Percentiles rank a stretch among this genome's conserved stretches.
Conservation (phyloP, 306 rosid species). For the Sophora flavescens region DNA sequence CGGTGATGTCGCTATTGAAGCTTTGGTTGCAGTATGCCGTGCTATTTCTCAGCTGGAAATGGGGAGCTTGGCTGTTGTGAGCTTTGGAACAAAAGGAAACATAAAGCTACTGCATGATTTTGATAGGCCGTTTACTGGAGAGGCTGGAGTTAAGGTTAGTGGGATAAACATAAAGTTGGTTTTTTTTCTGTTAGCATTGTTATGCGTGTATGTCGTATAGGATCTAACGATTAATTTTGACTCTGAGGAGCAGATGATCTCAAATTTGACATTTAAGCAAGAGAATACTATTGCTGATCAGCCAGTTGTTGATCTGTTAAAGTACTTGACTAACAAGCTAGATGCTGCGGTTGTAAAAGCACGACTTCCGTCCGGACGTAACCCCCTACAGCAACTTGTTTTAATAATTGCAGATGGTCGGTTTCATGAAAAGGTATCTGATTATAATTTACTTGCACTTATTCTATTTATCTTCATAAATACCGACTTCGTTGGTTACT, state of each 20-base stretch:
- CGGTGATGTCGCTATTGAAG: slow-evolving; percentile 84
- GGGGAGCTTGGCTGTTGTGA: slow-evolving; percentile 87
- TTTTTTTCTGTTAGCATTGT: neutral
- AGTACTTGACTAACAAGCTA: slow-evolving; percentile 68
- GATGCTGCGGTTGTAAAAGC: slow-evolving; percentile 77
- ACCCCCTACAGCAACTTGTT: slow-evolving; percentile 88
- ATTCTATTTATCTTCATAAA: neutral
- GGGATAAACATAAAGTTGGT: neutral
- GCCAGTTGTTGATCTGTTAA: slow-evolving; percentile 87
- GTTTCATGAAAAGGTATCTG: slow-evolving; percentile 73
- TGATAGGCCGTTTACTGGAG: slow-evolving; percentile 78
- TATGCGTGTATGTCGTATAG: neutral
- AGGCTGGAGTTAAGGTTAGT: slow-evolving; percentile 82
- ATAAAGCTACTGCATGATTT: slow-evolving; percentile 85
- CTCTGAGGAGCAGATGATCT: slow-evolving; percentile 69
- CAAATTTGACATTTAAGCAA: slow-evolving; percentile 86
- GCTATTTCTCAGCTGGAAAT: slow-evolving; percentile 90
- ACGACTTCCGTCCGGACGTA: slow-evolving; percentile 86
- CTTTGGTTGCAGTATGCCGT: slow-evolving; percentile 91
- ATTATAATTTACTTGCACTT: neutral
- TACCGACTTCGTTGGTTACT: neutral
- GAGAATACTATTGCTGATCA: slow-evolving; percentile 80
- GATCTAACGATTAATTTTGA: slow-evolving; percentile 42
- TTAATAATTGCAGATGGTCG: slow-evolving; percentile 90
- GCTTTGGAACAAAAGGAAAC: slow-evolving; percentile 91